Conservation (phyloP, 352 stramenopile genomes). For the Phytophthora cajani region DNA sequence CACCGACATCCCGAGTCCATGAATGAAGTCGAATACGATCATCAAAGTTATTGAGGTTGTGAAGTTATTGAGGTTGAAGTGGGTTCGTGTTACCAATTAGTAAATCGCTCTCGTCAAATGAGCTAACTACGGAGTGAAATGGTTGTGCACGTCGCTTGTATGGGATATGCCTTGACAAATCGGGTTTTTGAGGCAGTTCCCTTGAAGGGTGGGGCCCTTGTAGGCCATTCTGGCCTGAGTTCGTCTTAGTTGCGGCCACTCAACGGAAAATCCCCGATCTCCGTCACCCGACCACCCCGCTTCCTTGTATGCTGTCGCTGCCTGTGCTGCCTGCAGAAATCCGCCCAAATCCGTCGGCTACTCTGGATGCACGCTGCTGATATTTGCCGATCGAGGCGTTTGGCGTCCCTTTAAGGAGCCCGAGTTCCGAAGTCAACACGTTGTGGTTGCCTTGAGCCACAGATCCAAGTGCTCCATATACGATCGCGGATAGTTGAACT, state of each 20-base stretch:
- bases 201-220: background rate
- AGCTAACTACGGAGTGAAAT: conserved; percentile 1
- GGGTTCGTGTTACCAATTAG: background rate
- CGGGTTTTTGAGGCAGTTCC: background rate
- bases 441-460: conserved; percentile 1
- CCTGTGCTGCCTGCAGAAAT: conserved; percentile 10
- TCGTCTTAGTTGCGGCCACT: background rate
- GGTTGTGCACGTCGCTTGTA: background rate
- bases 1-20: conserved; percentile 24
- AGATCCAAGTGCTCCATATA: conserved; percentile 15
- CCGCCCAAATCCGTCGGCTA: conserved; percentile 18
- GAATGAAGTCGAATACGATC: conserved; percentile 27
- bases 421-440: conserved; percentile 6
- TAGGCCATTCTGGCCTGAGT: background rate
- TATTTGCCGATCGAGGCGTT: conserved; percentile 8
- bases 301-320: conserved; percentile 3
- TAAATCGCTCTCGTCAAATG: background rate
- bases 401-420: conserved; percentile 10
- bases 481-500: conserved; percentile 10
- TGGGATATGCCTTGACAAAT: background rate
- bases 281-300: conserved; percentile 10
- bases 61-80: no score
- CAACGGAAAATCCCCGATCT: conserved; percentile 7
- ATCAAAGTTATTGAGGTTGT: conserved; percentile 10
- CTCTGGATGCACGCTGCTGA: conserved; percentile 9